Evolutionary conservation across 257 asterid species (phyloP), one percentile per base, ranked within the genome.

Genomic region (Nicotiana otophora): DNA sequence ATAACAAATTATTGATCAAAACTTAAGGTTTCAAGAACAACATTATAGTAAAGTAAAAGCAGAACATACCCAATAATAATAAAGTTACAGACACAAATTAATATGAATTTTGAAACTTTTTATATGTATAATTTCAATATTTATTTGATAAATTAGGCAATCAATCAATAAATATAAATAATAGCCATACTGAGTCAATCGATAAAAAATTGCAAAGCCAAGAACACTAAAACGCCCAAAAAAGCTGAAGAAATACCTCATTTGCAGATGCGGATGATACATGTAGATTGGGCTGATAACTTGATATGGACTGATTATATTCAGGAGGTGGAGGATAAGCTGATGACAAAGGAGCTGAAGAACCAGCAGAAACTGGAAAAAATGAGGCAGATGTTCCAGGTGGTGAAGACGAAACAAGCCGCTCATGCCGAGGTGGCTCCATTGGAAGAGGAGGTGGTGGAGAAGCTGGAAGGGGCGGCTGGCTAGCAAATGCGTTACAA

Each of bases 361-460:
- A 83, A 81, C 68, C 83, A 36, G 75, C 85, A 34, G 86, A 64
- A 72, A 84, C 16, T 6, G 91, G 93, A 86, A 91, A 91, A 82
- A 87, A 84, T 39, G 92, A 90, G 60, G 86, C 54, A 77, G 89
- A 36, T 31, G 92, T 78, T 42, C 86, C 85, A 33, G 92, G 84
- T 55, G 90, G 86, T 83, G 93, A 87, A 34, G 87, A 84, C n/a
- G 90, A 82, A 75, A 85, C 87, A 65, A 80, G 84, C 5, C 81
- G 80, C 81, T 89, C 91, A 48, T 62, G 87, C 82, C 84, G 87
- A 5, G 90, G 90, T 8, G 88, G 89, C 81, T 91, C 97, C 64
- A 39, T 79, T 1, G 94, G 95, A 74, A 88, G 90, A 4, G 97
- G 93, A 10, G 95, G 97, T 20, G 97, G 94, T 10, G 98, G 98